Conservation (phyloP, 2,329 filamentous ascomycete genomes). For the Byssoonygena ceratinophila region DNA sequence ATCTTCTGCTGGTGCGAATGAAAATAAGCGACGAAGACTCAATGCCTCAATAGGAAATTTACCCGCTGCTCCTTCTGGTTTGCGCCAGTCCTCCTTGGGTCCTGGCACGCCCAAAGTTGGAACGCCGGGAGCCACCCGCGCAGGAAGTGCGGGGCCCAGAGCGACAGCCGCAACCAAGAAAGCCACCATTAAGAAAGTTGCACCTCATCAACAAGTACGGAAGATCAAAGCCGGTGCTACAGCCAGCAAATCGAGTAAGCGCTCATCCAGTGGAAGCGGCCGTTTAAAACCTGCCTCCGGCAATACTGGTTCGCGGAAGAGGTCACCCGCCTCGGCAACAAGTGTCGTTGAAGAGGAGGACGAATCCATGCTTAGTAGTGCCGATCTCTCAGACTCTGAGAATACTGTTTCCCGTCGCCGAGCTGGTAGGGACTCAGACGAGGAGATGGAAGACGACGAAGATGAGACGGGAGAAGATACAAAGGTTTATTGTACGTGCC, state of each 20-base stretch:
- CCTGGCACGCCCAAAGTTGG: constrained; percentile 54
- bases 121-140: constrained; percentile 44
- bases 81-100: constrained; percentile 52
- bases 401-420: constrained; percentile 23
- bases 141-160: constrained; percentile 49
- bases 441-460: constrained; percentile 38
- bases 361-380: constrained; percentile 45
- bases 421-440: constrained; percentile 25
- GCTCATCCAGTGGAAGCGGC: constrained; percentile 33
- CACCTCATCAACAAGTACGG: constrained; percentile 43
- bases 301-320: constrained; percentile 27
- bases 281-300: constrained; percentile 25
- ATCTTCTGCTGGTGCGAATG: constrained; percentile 44
- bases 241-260: constrained; percentile 33
- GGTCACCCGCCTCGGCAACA: constrained; percentile 32
- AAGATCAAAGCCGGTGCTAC: constrained; percentile 28
- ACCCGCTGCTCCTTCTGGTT: constrained; percentile 44
- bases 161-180: constrained; percentile 34
- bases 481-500: constrained; percentile 56
- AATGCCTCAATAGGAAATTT: constrained; percentile 45
- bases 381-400: constrained; percentile 40
- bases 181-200: constrained; percentile 44
- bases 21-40: constrained; percentile 50
- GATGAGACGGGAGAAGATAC: constrained; percentile 48
- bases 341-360: constrained; percentile 39